Evolutionary conservation across 805 yeast species (phyloP), one percentile per base, ranked within the genome.

Genomic region (Pichia californica): DNA sequence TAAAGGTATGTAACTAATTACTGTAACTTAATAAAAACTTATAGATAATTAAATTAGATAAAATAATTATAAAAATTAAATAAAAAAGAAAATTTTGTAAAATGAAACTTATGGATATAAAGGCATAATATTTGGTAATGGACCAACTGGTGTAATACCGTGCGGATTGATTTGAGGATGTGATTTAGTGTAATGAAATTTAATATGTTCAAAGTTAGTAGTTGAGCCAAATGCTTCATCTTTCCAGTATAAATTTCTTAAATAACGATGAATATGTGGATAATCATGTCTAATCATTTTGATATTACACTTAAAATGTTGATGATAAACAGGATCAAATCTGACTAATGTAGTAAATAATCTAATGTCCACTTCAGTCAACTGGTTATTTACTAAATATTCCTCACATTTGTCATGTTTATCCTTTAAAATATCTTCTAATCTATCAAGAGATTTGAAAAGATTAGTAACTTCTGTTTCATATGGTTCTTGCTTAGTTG

Each of bases 231-330:
- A 85, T 9, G 82, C 87, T 5, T 50, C 53, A 44, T 70, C 62
- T 40, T 72, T 69, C 96, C 96, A 88, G 67, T 89, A 93, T 54
- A 93, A 71, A 52, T 83, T 77, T 53, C 83, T 71, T 54, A 89
- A 63, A 95, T 95, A 91, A 47, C 77, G 68, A 64, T 88, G 83
- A 42, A 89, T 63, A 53, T 71, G 66, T 19, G 97, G 97, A 61
- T 78, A 91, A 50, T 87, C 85, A 34, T 56, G 62, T 58, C 96
- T 77, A 55, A 91, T 84, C 70, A 81, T 83, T 38, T 81, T 81
- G 48, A 88, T 63, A 63, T 91, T 91, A 63, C 96, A 86, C 67
- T 91, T 93, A 77, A 91, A 93, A 63, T 91, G 97, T 64, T 89
- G 96, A 42, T 83, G 91, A 59, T 91, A 91, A 19, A 88, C 95